These are phyloP conservation scores for Paecilomyces niveus DNA, from an alignment of 2,329 filamentous ascomycete genomes.

Conservation along the genomic window DNA sequence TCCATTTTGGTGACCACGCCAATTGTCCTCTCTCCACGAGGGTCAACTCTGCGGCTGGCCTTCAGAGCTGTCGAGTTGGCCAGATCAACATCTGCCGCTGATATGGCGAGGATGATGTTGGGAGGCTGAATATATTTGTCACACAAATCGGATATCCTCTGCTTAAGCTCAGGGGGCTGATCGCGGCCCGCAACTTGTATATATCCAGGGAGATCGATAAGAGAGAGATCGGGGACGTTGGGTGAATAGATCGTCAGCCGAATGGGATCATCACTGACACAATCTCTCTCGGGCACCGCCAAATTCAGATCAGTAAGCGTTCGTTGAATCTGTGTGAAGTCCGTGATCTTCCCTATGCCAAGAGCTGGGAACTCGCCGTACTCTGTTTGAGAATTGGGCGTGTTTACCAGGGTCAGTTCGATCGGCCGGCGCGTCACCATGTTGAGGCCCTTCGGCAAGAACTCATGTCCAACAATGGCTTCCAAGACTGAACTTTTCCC, in stretches of 20 bases:
- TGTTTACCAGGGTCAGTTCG: conserved; percentile 93
- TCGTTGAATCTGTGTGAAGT: conserved; percentile 76
- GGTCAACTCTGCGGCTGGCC: conserved; percentile 85
- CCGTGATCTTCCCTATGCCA: conserved; percentile 79
- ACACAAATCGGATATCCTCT: conserved; percentile 91
- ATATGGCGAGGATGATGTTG: conserved; percentile 95
- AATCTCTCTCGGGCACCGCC: conserved; percentile 82
- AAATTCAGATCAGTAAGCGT: conserved; percentile 92
- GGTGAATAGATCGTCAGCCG: conserved; percentile 93
- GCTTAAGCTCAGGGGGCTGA: conserved; percentile 84
- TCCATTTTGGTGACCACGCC: conserved; percentile 99
- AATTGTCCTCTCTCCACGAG: conserved; percentile 89
- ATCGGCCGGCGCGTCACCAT: conserved; percentile 97
- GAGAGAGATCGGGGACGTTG: conserved; percentile 86
- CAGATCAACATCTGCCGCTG: conserved; percentile 92
- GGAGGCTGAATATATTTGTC: conserved; percentile 97
- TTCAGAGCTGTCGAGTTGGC: conserved; percentile 91
- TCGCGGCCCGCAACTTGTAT: conserved; percentile 92
- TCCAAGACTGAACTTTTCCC: conserved; percentile 97
- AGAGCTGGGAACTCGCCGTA: conserved; percentile 96
- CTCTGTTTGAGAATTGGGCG: conserved; percentile 74
- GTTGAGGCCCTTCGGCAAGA: conserved; percentile 93
- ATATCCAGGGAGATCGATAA: conserved; percentile 95
- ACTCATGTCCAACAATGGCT: conserved; percentile 95
- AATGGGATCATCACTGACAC: conserved; percentile 94